Base-by-base conservation (phyloP, 2,329 filamentous ascomycete species). In the Colletotrichum eleusines region DNA sequence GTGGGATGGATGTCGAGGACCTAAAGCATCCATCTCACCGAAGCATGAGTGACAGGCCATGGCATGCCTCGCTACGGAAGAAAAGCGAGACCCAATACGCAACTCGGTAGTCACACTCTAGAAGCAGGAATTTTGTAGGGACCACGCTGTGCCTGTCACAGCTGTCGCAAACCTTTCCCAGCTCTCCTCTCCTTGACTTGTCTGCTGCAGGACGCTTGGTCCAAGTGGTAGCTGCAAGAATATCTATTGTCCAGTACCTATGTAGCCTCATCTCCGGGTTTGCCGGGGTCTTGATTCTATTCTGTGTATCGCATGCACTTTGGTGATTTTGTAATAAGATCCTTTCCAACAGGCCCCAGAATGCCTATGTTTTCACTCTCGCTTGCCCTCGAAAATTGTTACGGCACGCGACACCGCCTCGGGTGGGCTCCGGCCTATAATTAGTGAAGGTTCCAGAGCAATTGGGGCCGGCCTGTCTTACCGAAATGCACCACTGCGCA, bases 261-360 rank as follows among this genome's bases (percentile, higher is more conserved):
- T 70, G 57, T 59, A 70, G 68, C 57, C 63, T 70, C 68, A 67
- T 70, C 57, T 70, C 68, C 68, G 53, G 68, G 42, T 42, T 58
- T 51, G 26, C 63, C 33, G 51, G 68, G 63, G 55, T 67, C 16
- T 46, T 51, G 35, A 26, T 46, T 62, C 33, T 61, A 28, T 57
- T 57, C 20, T 57, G 67, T 35, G 63, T 46, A 26, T 58, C 28
- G 55, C n/a, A n/a, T 33, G 31, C 63, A 26, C 23, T 42, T 28
- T 46, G 55, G 28, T 23, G 18, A 33, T 55, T 50, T 50, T 62
- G 63, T 70, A 70, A 70, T 70, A 62, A 70, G 63, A 51, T 57
- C 63, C 18, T 7, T 38, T 28, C 57, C 63, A n/a, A 62, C 57
- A 50, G 67, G 50, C 57, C 57, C 57, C 26, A 57, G 26, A 50